Evolutionary conservation across 345 rosid species (phyloP), one percentile per base, ranked within the genome.

Genomic region (Gossypium arboreum): DNA sequence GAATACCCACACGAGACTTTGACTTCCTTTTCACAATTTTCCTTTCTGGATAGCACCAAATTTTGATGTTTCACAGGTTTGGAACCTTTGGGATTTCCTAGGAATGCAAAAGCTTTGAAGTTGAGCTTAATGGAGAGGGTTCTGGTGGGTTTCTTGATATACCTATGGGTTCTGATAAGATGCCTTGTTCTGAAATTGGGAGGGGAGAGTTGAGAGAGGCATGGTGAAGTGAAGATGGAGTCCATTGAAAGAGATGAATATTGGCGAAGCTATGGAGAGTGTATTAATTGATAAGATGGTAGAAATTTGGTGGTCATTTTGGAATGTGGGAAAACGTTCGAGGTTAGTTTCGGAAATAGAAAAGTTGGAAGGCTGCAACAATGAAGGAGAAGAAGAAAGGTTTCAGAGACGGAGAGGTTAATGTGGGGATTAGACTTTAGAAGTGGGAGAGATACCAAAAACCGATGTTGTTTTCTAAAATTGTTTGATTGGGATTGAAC

Each of bases 141-240:
- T 75, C 27, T 76, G 60, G 29, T 4, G 43, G 79, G 54, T 55
- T 68, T 71, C 12, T 43, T 76, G 6, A 60, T 66, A 27, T 73
- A 60, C 47, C 20, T 76, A 44, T 81, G 82, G 43, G 4, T 44
- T 84, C 56, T 82, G 29, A 82, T 41, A 25, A 77, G 75, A 43
- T 61, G 51, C 61, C 74, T 86, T 11, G 77, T 80, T 9, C 75
- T 72, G 50, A 84, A 73, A 77, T 73, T 81, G 58, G 64, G 60
- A 29, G 80, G 73, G 77, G 82, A 80, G 56, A 83, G 68, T 65
- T 77, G 90, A 15, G 84, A 71, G 82, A 73, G 2, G 67, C 73
- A 54, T 11, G 85, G 80, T 59, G 84, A 82, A 75, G 79, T 69
- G 73, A 83, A 74, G 24, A 84, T 65, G 81, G 86, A 85, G 70